Base-by-base conservation (phyloP, 2,329 filamentous ascomycete species). In the Aureobasidium sp. region DNA sequence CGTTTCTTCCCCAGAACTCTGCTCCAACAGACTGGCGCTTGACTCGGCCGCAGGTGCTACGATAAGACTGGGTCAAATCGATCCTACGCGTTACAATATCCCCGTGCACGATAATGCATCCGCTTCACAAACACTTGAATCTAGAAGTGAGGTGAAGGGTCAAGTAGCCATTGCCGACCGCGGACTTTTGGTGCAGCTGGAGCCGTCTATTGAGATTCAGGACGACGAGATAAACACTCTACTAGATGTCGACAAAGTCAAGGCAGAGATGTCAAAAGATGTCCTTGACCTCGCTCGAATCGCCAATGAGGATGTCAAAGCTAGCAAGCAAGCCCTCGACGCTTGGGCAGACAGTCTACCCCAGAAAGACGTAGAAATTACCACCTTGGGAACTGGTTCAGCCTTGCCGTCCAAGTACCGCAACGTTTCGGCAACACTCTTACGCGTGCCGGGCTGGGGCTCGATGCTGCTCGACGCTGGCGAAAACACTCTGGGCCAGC, bases 401-500 rank as follows among this genome's bases (percentile, higher is more conserved):
- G 89, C 93, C 0, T 71, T 88, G 17, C 94, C 94, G 1, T 95
- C 90, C 35, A 95, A 95, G 71, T 94, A 96, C 73, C 88, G 94
- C 67, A 99, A 97, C 71, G 94, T 99, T 21, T 96, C 93, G 11
- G 85, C 86, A 1, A 96, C 92, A 0, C 78, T 99, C 4, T 75
- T 99, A 46, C 83, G 89, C 15, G 86, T 96, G 3, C 94, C 94
- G 7, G 88, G 86, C 4, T 82, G 85, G 66, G 94, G 94, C n/a
- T 91, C 84, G 70, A 95, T 96, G 69, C 78, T 99, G 0, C 82
- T 99, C 61, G 94, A 99, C 74, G 90, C 86, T 66, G 94, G 94
- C 61, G 94, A 99, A 74, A 91, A 90, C 68, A 96, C 94, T 0
- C 76, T 97, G 9, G 93, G 93, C 11, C 92, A 96, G 71, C 77